Base-by-base conservation (phyloP, 1,284 basidiomycete species). In the Chondrostereum purpureum region DNA sequence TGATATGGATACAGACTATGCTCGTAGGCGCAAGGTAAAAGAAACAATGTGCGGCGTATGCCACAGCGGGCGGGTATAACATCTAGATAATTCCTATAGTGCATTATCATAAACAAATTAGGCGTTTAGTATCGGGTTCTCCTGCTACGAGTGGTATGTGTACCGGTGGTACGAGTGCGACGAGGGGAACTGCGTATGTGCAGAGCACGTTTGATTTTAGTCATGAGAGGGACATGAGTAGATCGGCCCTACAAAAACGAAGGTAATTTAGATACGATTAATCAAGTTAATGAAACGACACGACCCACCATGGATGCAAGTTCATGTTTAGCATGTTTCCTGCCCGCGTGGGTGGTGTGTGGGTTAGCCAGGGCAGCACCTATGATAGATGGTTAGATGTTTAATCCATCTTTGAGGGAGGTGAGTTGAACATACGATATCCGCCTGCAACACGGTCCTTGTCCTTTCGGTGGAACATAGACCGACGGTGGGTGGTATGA, bases 331-430 rank as follows among this genome's bases (percentile, higher is more conserved):
- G 72, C 73, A 49, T 69, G 65, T 50, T 63, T 65, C n/a, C 72
- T 62, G 3, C 71, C 70, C 8, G 55, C 37, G 5, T 53, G 60
- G 3, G 70, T 72, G 8, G 72, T 75, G 44, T 72, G 71, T 2
- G 75, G 73, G 55, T 76, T 77, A 22, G 69, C 46, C 5, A 77
- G 59, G 4, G 75, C 70, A 33, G 71, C 70, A 58, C 68, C 72
- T 75, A 53, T 43, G 17, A 21, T 20, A 16, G 27, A 38, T 46
- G 33, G 34, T 43, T 24, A 41, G 20, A 13, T 46, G 18, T 5
- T 42, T 17, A 38, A 34, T 17, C 38, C 18, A 8, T 3, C 8
- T 33, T 39, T 34, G 24, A 42, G 13, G 8, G 34, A 22, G 11
- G 10, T 6, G 23, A 11, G 20, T 34, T 34, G 3, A 10, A 65